Evolutionary conservation across 2,329 filamentous ascomycete genomes (phyloP).

Genomic region (Hirsutella thompsonii): DNA sequence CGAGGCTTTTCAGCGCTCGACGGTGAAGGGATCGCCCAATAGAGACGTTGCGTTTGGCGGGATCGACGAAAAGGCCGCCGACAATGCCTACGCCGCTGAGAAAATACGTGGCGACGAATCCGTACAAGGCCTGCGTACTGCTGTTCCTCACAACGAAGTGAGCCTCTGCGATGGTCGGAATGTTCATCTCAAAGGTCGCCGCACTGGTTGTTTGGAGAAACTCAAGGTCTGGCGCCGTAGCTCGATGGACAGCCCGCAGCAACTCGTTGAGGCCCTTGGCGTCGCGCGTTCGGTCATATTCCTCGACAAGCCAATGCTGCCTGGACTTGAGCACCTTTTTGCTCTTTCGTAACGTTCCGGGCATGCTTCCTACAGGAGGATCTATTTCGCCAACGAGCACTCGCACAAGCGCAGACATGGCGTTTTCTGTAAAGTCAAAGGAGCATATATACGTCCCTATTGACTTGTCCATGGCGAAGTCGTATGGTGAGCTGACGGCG

Average conservation of each 20-base stretch:
- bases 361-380: slow-evolving; percentile 46
- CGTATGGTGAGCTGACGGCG: slow-evolving; percentile 88
- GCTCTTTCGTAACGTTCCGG: slow-evolving; percentile 71
- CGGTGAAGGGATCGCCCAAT: slow-evolving; percentile 86
- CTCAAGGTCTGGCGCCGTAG: slow-evolving; percentile 50
- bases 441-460: slow-evolving; percentile 92
- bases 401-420: slow-evolving; percentile 71
- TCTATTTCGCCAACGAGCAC: slow-evolving; percentile 67
- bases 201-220: slow-evolving; percentile 60
- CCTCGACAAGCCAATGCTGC: slow-evolving; percentile 90
- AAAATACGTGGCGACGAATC: slow-evolving; percentile 83
- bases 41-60: slow-evolving; percentile 70
- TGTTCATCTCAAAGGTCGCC: slow-evolving; percentile 62
- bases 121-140: slow-evolving; percentile 81
- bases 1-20: slow-evolving; percentile 63
- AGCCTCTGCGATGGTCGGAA: slow-evolving; percentile 58
- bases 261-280: slow-evolving; percentile 61
- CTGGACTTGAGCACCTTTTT: slow-evolving; percentile 80
- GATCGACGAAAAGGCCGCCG: slow-evolving; percentile 82
- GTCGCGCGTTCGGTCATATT: slow-evolving; percentile 72
- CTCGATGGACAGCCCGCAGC: slow-evolving; percentile 55
- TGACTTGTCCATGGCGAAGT: slow-evolving; percentile 84
- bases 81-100: slow-evolving; percentile 62
- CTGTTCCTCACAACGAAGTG: slow-evolving; percentile 93
- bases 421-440: slow-evolving; percentile 91